Percentiles rank a stretch among this genome's conserved stretches.
phyloP scores from a whole-genome alignment of 1,284 basidiomycete species.

The Trametes versicolor region DNA sequence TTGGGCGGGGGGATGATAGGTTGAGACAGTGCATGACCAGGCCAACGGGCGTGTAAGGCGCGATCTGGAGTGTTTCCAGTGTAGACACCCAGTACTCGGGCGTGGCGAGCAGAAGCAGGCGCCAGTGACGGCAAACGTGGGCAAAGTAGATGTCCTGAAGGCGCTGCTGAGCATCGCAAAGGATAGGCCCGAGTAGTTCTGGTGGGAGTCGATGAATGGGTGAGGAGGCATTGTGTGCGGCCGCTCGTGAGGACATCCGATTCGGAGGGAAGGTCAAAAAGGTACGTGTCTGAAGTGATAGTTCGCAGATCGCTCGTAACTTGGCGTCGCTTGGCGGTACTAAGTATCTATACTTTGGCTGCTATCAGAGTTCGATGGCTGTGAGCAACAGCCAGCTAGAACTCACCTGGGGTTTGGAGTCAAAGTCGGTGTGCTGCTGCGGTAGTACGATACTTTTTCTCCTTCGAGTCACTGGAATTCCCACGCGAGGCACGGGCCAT shows the following conservation, averaged over 20 bases:
- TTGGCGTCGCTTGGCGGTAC: too few relatives aligned
- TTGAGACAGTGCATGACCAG: conserved; percentile 1
- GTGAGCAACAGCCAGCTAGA: too few relatives aligned
- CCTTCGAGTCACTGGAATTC: too few relatives aligned
- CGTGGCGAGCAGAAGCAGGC: conserved; percentile 3
- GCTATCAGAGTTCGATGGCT: too few relatives aligned
- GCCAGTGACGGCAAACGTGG: conserved; percentile 23
- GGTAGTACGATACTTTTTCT: too few relatives aligned
- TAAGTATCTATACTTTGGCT: too few relatives aligned
- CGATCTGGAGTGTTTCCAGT: neutral
- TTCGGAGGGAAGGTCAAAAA: too few relatives aligned
- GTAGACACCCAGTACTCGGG: conserved; percentile 17
- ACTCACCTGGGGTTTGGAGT: too few relatives aligned
- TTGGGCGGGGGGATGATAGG: neutral
- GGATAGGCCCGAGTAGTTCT: neutral
- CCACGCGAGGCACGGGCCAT: too few relatives aligned
- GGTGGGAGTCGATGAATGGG: conserved; percentile 2
- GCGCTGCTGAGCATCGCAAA: neutral
- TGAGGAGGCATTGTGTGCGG: neutral
- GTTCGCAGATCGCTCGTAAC: too few relatives aligned
- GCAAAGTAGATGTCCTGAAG: conserved; percentile 5
- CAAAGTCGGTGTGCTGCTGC: too few relatives aligned
- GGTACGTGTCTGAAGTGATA: too few relatives aligned
- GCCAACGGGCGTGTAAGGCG: neutral
- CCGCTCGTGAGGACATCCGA: neutral